These are phyloP conservation scores for Symbiotaphrina buchneri DNA, from an alignment of 495 filamentous ascomycete species.

Conservation along the genomic window DNA sequence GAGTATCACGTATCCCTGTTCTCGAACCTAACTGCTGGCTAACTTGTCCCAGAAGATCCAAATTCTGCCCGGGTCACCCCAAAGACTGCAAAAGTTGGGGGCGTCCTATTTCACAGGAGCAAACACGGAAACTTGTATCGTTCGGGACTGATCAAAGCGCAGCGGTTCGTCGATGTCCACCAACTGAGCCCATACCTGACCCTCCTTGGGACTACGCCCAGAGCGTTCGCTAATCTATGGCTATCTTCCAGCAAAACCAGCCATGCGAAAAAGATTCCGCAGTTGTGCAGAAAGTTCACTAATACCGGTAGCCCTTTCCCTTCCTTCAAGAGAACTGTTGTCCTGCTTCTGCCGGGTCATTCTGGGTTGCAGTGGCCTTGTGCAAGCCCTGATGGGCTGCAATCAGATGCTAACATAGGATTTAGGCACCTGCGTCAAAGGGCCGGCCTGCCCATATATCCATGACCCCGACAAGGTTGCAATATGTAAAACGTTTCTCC, in stretches of 20 bases:
- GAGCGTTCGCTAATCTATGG: no score
- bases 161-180: constrained; percentile 49
- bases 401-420: no score
- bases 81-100: constrained; percentile 52
- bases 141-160: constrained; percentile 39
- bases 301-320: constrained; percentile 58
- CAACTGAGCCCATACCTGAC: no score
- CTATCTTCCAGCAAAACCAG: constrained; percentile 15
- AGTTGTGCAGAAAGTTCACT: constrained; percentile 76
- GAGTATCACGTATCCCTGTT: constrained; percentile 10
- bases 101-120: constrained; percentile 71
- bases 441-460: constrained; percentile 54
- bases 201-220: no score
- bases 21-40: constrained; percentile 17
- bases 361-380: constrained; percentile 2
- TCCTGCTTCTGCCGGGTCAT: constrained; percentile 2
- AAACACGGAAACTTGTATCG: constrained; percentile 84
- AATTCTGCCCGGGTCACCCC: constrained; percentile 51
- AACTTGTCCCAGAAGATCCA: constrained; percentile 29
- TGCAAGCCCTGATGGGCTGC: no score
- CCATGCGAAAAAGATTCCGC: constrained; percentile 41
- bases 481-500: constrained; percentile 71
- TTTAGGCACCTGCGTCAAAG: constrained; percentile 63
- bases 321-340: constrained; percentile 4
- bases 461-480: constrained; percentile 82